phyloP scores from a whole-genome alignment of 2,329 filamentous ascomycete species.

The Fusarium penzigii region DNA sequence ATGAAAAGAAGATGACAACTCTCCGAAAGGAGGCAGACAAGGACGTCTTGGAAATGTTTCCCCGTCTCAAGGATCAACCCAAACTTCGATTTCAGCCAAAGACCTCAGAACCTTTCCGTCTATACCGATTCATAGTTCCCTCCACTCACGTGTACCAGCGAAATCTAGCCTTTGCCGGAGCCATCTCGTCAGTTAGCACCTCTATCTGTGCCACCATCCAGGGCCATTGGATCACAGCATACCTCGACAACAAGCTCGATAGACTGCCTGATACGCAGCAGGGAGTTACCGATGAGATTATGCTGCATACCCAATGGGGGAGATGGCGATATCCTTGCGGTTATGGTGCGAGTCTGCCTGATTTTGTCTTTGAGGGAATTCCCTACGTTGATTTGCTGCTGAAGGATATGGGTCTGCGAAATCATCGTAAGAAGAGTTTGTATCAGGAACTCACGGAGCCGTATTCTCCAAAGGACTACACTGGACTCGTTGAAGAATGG shows the following conservation, averaged over 20 bases:
- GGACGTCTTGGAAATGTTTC: constrained; percentile 19
- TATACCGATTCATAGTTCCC: constrained; percentile 32
- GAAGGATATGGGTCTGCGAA: constrained; percentile 61
- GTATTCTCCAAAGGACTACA: constrained; percentile 26
- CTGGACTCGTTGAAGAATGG: constrained; percentile 32
- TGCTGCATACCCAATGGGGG: constrained; percentile 67
- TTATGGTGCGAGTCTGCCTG: constrained; percentile 61
- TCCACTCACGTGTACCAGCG: constrained; percentile 16
- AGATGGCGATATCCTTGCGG: constrained; percentile 69
- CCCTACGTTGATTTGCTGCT: constrained; percentile 59
- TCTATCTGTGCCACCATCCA: constrained; percentile 37
- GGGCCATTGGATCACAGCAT: constrained; percentile 60
- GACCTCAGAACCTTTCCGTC: constrained; percentile 21
- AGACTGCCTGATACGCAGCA: constrained; percentile 36
- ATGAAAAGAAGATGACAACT: constrained; percentile 1
- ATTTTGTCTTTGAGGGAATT: constrained; percentile 75
- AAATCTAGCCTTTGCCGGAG: constrained; percentile 36
- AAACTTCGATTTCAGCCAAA: constrained; percentile 18
- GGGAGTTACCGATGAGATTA: constrained; percentile 52
- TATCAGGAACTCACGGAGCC: constrained; percentile 18
- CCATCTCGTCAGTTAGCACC: constrained; percentile 35
- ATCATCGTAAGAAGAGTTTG: constrained; percentile 14
- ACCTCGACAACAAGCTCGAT: constrained; percentile 51
- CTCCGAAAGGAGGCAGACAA: constrained; percentile 17
- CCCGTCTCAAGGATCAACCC: constrained; percentile 23